Base-by-base conservation (phyloP, 805 yeast species). In the Yarrowia sp. region DNA sequence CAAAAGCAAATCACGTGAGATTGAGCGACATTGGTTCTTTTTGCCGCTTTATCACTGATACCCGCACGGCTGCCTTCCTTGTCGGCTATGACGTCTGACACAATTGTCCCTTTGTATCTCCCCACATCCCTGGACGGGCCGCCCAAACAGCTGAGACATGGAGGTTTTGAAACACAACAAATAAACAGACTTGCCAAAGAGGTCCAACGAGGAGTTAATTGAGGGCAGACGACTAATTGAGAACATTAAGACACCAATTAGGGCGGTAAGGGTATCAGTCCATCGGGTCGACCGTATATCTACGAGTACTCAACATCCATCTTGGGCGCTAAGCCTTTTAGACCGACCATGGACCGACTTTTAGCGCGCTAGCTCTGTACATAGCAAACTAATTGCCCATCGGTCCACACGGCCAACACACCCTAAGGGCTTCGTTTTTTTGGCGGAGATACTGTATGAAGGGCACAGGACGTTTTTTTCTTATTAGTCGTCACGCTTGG, bases 141-240 rank as follows among this genome's bases (percentile, higher is more conserved):
- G 50, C 50, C 34, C 50, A 46, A 24, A 2, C 9, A 9, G 33
- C 17, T 49, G 53, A 49, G 53, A 49, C 53, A 49, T 49, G 30
- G n/a, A 4, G 14, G 8, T 9, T 6, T 36, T 50, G 55, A 50
- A 34, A 50, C 55, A 50, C 24, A 50, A 50, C 40, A 50, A 50
- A 50, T 50, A 50, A 47, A 47, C 52, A 47, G 19, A 30, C 19
- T 12, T 24, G 3, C 9, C 14, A 12, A 13, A 24, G 15, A 24
- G 52, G 6, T 13, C 49, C 30, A 19, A 44, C 30, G 30, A 24
- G 30, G 30, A 24, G 30, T 24, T 24, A 9, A 36, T 36, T 10
- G 13, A 36, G 38, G 38, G 38, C 38, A 46, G 34, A 46, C 9
- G 49, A 10, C 30, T 15, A 19, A 5, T 42, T 20, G 8, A 3